phyloP scores from a whole-genome alignment of 441 rosid species.

The Geranium incanum region DNA sequence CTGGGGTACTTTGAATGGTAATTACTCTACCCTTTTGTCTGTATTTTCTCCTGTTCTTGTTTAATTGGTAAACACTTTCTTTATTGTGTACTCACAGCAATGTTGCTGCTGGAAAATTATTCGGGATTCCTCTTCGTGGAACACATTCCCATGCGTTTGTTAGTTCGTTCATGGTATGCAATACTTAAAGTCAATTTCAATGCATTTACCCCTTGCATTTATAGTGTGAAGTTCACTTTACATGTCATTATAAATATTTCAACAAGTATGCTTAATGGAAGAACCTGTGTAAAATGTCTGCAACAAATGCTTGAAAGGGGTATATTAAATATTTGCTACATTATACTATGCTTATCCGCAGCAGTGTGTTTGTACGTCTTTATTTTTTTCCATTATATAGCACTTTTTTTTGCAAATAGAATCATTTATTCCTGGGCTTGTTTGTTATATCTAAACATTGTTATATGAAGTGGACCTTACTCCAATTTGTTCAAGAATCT shows the following conservation, averaged over 20 bases:
- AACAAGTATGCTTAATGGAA: neutral
- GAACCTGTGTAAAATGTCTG: neutral
- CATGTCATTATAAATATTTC: neutral
- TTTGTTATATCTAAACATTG: neutral
- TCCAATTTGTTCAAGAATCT: conserved; percentile 7
- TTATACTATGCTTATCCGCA: neutral
- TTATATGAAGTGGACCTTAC: neutral
- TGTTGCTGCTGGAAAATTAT: conserved; percentile 81
- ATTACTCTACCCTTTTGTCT: neutral
- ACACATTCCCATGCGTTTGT: conserved; percentile 97
- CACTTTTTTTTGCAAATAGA: neutral
- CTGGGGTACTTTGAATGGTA: neutral
- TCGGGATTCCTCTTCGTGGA: conserved; percentile 87
- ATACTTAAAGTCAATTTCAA: neutral
- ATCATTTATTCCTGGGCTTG: neutral
- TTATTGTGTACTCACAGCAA: conserved; percentile 43
- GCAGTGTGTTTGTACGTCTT: neutral
- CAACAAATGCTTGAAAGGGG: neutral
- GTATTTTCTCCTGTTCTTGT: neutral
- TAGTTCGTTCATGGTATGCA: conserved; percentile 82
- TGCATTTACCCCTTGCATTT: neutral
- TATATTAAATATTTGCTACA: too few species aligned
- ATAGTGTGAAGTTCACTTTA: neutral
- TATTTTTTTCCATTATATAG: neutral
- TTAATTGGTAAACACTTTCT: conserved; percentile 9